Base-by-base conservation (phyloP, 2,329 filamentous ascomycete species). In the Fusarium agapanthi region DNA sequence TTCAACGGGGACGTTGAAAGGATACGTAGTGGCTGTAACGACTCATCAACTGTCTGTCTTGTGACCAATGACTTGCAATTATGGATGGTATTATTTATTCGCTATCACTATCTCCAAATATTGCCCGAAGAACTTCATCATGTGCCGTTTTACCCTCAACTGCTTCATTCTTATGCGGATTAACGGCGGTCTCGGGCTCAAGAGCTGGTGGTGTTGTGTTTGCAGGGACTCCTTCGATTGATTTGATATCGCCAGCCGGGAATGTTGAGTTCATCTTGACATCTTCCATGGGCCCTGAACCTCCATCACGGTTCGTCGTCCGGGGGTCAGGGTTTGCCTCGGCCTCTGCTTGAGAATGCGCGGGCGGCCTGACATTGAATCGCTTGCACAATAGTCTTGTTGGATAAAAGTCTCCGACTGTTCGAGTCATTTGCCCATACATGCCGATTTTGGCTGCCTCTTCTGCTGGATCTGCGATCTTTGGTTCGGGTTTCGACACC, bases 361-460 rank as follows among this genome's bases (percentile, higher is more conserved):
- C 86, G 0, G 95, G 94, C 14, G 92, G 89, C 67, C 88, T 90
- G n/a, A 98, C 92, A 75, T 95, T 95, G 83, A 99, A 97, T 14
- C 96, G 88, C 80, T 98, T 99, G 83, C 95, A 98, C n/a, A 98
- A 83, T 44, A 99, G 83, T 61, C 95, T 87, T 3, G 92, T 91
- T 2, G 96, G 96, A 75, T 91, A 91, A 81, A 97, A 98, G 9
- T 91, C 88, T 13, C 89, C 81, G 1, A 87, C 85, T 28, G 87
- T 90, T 69, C 96, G 87, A 7, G 96, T 99, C 89, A 98, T 88
- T 20, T 90, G 88, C 2, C 96, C 96, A 82, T 95, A 98, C 95
- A 98, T 97, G 64, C 94, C 95, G 79, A 98, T 84, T 77, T 88
- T 93, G 13, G 96, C 96, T 3, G 96, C 96, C 75, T 94, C 91